These are phyloP conservation scores for Saururus chinensis DNA, from an alignment of 164 flowering plant genomes.

Conservation along the genomic window DNA sequence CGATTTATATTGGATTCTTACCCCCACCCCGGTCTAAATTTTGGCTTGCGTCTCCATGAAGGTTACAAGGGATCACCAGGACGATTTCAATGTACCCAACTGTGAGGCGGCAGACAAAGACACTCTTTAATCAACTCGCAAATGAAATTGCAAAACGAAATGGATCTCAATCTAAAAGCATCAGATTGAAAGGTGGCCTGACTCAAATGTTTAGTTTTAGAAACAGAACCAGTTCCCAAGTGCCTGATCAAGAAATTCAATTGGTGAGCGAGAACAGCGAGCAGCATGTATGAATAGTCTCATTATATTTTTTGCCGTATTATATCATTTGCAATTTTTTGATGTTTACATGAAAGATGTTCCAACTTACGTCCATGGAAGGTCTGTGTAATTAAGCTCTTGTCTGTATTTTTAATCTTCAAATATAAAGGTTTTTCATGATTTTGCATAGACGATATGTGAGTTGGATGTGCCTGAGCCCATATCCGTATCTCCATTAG, in stretches of 20 bases:
- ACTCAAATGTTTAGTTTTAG: constrained; percentile 33
- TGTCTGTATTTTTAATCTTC: no score
- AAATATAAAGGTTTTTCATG: background rate
- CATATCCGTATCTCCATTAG: no score
- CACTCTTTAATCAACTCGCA: constrained; percentile 29
- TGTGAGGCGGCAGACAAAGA: constrained; percentile 43
- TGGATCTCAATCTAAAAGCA: constrained; percentile 11
- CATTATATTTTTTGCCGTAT: no score
- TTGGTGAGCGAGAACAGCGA: constrained; percentile 17
- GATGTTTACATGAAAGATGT: background rate
- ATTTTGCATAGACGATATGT: background rate
- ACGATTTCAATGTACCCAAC: constrained; percentile 84
- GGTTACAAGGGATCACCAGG: constrained; percentile 77
- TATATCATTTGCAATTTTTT: background rate
- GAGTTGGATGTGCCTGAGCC: background rate
- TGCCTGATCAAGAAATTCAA: constrained; percentile 28
- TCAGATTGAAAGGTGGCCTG: constrained; percentile 43
- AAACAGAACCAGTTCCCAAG: constrained; percentile 23
- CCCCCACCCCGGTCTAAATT: background rate
- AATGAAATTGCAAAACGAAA: constrained; percentile 46
- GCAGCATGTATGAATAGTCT: constrained; percentile 18
- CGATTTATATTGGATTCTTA: background rate
- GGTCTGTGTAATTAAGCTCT: background rate
- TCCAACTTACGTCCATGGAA: background rate
- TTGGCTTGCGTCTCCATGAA: constrained; percentile 5